phyloP scores from a whole-genome alignment of 2,329 filamentous ascomycete genomes.

The Phoma sp. region DNA sequence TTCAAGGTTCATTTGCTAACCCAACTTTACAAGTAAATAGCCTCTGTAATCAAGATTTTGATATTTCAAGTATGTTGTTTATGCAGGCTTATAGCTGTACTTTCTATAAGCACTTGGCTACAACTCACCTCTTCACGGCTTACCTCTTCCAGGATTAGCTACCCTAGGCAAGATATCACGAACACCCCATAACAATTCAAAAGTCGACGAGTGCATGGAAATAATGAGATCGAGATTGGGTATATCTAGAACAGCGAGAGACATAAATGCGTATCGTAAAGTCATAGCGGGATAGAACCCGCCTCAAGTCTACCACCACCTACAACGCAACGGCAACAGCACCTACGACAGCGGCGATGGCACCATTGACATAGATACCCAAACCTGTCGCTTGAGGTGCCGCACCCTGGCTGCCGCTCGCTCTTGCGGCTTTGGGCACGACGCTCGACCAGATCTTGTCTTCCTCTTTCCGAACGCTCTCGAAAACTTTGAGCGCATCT shows the following conservation, averaged over 20 bases:
- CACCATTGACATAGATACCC: slow-evolving; percentile 9
- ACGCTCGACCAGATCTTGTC: slow-evolving; percentile 17
- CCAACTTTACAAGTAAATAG: too few species aligned
- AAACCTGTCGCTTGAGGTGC: slow-evolving; percentile 8
- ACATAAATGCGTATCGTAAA: slow-evolving; percentile 6
- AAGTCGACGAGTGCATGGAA: not conserved
- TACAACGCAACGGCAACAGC: slow-evolving; percentile 7
- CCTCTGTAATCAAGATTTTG: too few species aligned
- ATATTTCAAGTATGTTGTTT: too few species aligned
- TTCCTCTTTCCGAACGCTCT: slow-evolving; percentile 12
- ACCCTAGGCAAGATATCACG: too few species aligned
- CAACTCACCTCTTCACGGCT: too few species aligned
- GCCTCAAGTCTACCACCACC: not conserved
- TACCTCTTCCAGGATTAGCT: too few species aligned
- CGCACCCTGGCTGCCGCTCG: slow-evolving; percentile 11
- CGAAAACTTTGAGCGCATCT: slow-evolving; percentile 11
- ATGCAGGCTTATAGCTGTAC: too few species aligned
- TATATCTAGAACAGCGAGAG: slow-evolving; percentile 6
- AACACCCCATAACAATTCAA: too few species aligned
- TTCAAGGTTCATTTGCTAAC: too few species aligned
- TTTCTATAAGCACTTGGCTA: too few species aligned
- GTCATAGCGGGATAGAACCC: not conserved
- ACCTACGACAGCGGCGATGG: slow-evolving; percentile 11
- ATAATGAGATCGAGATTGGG: slow-evolving; percentile 2
- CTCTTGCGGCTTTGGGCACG: slow-evolving; percentile 7